A percentile compares a stretch with the other conserved stretches of the same genome.
Conservation (phyloP, 768 basidiomycete species). For the Chalciporus sphaerocephalus region DNA sequence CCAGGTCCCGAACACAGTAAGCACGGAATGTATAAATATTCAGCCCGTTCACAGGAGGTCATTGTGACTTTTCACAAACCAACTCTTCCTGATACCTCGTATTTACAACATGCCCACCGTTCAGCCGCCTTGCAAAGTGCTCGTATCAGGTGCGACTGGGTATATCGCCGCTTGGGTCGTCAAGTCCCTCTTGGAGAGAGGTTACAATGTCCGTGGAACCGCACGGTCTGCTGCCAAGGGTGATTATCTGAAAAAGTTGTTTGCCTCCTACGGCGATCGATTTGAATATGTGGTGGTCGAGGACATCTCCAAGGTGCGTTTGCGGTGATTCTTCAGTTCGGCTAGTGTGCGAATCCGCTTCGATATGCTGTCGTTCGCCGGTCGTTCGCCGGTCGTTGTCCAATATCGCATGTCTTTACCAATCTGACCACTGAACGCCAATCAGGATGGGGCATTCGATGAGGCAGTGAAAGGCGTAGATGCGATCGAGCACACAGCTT, state of each 20-base stretch:
- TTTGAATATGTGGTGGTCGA: slow-evolving; percentile 65
- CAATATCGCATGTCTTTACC: background rate
- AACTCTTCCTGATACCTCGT: background rate
- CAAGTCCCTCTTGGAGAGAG: slow-evolving; percentile 50
- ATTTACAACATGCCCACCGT: slow-evolving; percentile 20
- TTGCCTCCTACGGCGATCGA: slow-evolving; percentile 49
- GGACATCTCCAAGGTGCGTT: slow-evolving; percentile 55
- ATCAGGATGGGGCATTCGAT: slow-evolving; percentile 66
- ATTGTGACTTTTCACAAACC: background rate
- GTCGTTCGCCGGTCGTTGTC: too few species aligned
- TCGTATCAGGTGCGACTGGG: slow-evolving; percentile 29
- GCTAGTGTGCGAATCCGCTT: background rate
- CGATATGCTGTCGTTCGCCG: background rate
- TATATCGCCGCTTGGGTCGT: slow-evolving; percentile 48
- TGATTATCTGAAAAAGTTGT: slow-evolving; percentile 48
- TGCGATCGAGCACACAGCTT: slow-evolving; percentile 66
- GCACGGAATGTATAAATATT: background rate
- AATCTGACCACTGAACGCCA: background rate
- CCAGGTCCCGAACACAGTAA: too few species aligned
- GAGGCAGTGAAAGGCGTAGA: slow-evolving; percentile 74
- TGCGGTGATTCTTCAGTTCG: background rate
- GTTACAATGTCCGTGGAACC: slow-evolving; percentile 62
- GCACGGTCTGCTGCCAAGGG: slow-evolving; percentile 63
- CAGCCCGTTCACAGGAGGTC: background rate
- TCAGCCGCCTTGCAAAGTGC: slow-evolving; percentile 26